Percentiles rank a stretch among this genome's conserved stretches.
Evolutionary conservation across 2,329 filamentous ascomycete genomes (phyloP).

Genomic region (Drechslerella coelobrocha): DNA sequence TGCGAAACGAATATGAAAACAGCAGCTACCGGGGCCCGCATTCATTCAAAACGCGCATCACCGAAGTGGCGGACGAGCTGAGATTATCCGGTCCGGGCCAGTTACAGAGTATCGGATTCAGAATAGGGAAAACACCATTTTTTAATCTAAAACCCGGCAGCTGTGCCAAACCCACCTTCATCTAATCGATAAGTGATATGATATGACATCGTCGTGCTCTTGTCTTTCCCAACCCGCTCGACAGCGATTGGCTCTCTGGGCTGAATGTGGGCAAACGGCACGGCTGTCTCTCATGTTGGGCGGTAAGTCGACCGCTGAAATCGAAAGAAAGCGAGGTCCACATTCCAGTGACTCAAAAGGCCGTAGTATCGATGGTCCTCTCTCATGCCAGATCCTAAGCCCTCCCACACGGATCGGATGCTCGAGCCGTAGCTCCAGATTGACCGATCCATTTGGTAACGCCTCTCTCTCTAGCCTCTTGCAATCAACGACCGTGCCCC

Average conservation of each 20-base stretch:
- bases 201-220: slow-evolving; percentile 15
- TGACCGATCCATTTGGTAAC: no score
- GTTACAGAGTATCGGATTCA: background rate
- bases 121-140: background rate
- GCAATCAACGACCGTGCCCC: background rate
- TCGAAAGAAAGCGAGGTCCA: background rate
- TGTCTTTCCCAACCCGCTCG: background rate
- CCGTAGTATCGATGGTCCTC: background rate
- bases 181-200: slow-evolving; percentile 45
- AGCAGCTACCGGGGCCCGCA: slow-evolving; percentile 16
- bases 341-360: background rate
- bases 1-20: slow-evolving; percentile 43
- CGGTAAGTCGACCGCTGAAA: slow-evolving; percentile 15
- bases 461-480: background rate
- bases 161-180: slow-evolving; percentile 35
- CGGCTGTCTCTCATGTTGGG: slow-evolving; percentile 32
- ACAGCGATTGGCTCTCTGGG: slow-evolving; percentile 1
- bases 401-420: slow-evolving; percentile 12
- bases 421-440: slow-evolving; percentile 42
- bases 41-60: slow-evolving; percentile 23
- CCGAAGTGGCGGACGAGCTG: background rate
- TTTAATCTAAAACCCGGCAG: slow-evolving; percentile 5
- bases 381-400: slow-evolving; percentile 20
- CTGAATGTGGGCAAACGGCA: slow-evolving; percentile 21
- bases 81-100: slow-evolving; percentile 34